These are phyloP conservation scores for Diaporthe aspalathi DNA, from an alignment of 2,329 filamentous ascomycete genomes.

Conservation along the genomic window DNA sequence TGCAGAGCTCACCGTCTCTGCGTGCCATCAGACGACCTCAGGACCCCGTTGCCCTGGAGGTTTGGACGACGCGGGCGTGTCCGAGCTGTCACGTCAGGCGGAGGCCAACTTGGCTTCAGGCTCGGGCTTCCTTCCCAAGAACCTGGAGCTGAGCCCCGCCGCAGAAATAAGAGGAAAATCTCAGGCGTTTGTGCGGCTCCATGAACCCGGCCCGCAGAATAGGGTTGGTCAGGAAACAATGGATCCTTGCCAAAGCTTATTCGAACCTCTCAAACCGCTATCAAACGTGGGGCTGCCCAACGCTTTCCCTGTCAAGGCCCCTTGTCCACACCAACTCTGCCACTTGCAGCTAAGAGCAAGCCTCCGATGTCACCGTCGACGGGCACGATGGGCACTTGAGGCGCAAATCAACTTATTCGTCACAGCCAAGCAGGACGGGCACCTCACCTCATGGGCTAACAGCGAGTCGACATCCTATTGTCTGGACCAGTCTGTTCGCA, in stretches of 20 bases:
- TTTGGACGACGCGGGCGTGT: conserved; percentile 17
- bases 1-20: not conserved
- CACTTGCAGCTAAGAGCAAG: not conserved
- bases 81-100: conserved; percentile 17
- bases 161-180: conserved; percentile 19
- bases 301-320: not conserved
- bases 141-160: conserved; percentile 9
- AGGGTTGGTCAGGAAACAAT: conserved; percentile 1
- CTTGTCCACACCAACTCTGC: not conserved
- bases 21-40: conserved; percentile 8
- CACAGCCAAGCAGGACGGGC: conserved; percentile 17
- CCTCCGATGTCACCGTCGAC: conserved; percentile 22
- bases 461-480: not conserved
- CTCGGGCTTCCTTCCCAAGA: conserved; percentile 18
- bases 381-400: not conserved
- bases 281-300: conserved; percentile 27
- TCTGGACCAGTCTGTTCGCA: not conserved
- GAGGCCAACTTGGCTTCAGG: not conserved
- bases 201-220: conserved; percentile 14
- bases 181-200: conserved; percentile 19
- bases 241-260: conserved; percentile 28
- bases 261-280: conserved; percentile 27
- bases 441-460: not conserved
- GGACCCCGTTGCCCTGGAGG: not conserved
- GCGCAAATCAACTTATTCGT: conserved; percentile 15